A percentile compares a stretch with the other conserved stretches of the same genome.
Conservation (phyloP, 805 yeast genomes). For the Yarrowia yakushimensis region DNA sequence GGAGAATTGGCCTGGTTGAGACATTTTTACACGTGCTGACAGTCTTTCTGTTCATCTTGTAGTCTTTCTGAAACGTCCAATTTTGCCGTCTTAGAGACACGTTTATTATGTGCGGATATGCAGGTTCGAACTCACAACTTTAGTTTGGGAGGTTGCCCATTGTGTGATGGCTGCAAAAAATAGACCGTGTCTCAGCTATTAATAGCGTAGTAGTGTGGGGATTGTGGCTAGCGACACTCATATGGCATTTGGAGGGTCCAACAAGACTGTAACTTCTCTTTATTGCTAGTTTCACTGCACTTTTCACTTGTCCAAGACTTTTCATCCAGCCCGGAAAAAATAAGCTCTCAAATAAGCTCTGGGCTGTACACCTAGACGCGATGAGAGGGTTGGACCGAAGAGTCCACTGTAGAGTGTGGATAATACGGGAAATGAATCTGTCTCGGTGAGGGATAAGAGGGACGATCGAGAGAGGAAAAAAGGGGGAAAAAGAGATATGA, state of each 20-base stretch:
- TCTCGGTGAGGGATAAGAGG: too few relatives aligned
- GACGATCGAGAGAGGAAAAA: too few relatives aligned
- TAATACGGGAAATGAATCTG: not conserved
- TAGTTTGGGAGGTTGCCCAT: not conserved
- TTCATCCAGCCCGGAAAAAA: not conserved
- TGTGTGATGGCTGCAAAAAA: not conserved
- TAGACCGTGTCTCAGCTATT: not conserved
- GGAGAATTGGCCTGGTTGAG: too few relatives aligned
- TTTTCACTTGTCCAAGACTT: too few relatives aligned
- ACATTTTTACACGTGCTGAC: too few relatives aligned
- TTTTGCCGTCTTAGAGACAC: not conserved
- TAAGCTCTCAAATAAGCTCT: not conserved
- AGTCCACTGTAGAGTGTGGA: not conserved
- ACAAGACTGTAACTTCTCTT: too few relatives aligned
- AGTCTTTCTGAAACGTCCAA: not conserved
- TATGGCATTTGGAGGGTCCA: too few relatives aligned
- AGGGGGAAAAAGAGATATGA: too few relatives aligned
- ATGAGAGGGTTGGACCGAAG: not conserved
- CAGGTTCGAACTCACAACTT: not conserved
- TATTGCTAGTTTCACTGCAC: too few relatives aligned
- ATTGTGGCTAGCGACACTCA: too few relatives aligned
- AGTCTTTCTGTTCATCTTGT: too few relatives aligned
- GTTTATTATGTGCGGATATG: not conserved
- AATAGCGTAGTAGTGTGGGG: not conserved
- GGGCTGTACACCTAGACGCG: constrained; percentile 14